Evolutionary conservation across 208 protist genomes (phyloP).

Genomic region (Acanthamoeba royreba): DNA sequence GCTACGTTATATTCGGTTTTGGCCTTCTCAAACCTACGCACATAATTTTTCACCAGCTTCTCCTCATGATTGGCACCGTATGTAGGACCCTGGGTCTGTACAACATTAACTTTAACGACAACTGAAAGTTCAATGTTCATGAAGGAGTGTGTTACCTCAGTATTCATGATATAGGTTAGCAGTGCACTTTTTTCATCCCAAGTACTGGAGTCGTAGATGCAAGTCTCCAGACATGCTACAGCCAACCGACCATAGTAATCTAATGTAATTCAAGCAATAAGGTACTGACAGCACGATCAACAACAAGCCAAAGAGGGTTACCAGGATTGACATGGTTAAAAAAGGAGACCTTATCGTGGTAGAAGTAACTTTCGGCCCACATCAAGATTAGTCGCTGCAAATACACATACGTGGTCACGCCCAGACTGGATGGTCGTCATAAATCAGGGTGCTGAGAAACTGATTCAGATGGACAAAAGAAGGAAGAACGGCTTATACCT

Average conservation of each 20-base stretch:
- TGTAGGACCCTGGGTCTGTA: background rate
- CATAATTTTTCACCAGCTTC: background rate
- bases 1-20: background rate
- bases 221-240: background rate
- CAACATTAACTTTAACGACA: background rate
- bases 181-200: background rate
- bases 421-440: background rate
- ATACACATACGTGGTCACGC: background rate
- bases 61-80: background rate
- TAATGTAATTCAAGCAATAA: background rate
- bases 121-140: background rate
- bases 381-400: background rate
- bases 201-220: background rate
- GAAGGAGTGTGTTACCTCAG: background rate
- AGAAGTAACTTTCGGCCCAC: slow-evolving; percentile 1
- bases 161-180: background rate
- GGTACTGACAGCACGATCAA: background rate
- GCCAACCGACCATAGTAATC: slow-evolving; percentile 34
- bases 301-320: background rate
- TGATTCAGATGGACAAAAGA: background rate
- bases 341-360: background rate
- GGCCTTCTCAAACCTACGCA: background rate
- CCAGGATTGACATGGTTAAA: slow-evolving; percentile 7
- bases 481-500: background rate
- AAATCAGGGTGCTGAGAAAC: background rate